Percentiles rank a stretch among this genome's conserved stretches.
phyloP scores from a whole-genome alignment of 139 green algal genomes.

The Bryopsis sp. region DNA sequence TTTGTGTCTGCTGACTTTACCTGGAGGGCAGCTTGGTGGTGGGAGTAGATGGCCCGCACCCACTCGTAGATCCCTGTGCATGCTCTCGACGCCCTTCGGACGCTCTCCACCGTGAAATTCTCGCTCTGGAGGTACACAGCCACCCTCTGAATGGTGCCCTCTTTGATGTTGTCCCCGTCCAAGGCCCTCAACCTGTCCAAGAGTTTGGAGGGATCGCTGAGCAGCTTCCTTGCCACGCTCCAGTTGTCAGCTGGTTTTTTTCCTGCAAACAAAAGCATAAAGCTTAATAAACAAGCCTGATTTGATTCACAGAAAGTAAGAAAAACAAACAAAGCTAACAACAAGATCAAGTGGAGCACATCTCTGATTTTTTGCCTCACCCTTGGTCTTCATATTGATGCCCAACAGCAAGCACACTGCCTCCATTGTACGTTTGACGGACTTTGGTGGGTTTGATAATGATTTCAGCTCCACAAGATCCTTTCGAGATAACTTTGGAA shows the following conservation, averaged over 20 bases:
- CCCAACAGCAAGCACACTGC: conserved; percentile 79
- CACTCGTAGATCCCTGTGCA: conserved; percentile 84
- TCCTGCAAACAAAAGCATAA: conserved; percentile 13
- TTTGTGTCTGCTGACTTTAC: conserved; percentile 17
- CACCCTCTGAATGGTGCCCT: conserved; percentile 48
- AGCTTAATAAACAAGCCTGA: too few species aligned
- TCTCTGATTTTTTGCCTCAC: too few species aligned
- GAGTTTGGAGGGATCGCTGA: conserved; percentile 64
- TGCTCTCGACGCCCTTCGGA: conserved; percentile 69
- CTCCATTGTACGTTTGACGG: conserved; percentile 71
- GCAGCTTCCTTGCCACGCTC: conserved; percentile 58
- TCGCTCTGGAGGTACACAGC: conserved; percentile 58
- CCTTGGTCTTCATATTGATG: conserved; percentile 73
- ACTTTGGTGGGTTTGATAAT: conserved; percentile 55
- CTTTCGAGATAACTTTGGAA: conserved; percentile 62
- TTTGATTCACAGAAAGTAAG: too few species aligned
- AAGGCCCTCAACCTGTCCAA: conserved; percentile 62
- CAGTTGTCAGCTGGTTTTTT: conserved; percentile 72
- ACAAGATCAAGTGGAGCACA: too few species aligned
- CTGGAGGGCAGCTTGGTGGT: conserved; percentile 63
- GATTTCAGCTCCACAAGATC: conserved; percentile 73
- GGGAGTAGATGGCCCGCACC: conserved; percentile 69
- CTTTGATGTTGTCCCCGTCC: conserved; percentile 74
- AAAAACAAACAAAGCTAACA: too few species aligned
- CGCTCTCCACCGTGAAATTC: conserved; percentile 58